Evolutionary conservation across 2,329 filamentous ascomycete genomes (phyloP).

Genomic region (Triangularia setosa): DNA sequence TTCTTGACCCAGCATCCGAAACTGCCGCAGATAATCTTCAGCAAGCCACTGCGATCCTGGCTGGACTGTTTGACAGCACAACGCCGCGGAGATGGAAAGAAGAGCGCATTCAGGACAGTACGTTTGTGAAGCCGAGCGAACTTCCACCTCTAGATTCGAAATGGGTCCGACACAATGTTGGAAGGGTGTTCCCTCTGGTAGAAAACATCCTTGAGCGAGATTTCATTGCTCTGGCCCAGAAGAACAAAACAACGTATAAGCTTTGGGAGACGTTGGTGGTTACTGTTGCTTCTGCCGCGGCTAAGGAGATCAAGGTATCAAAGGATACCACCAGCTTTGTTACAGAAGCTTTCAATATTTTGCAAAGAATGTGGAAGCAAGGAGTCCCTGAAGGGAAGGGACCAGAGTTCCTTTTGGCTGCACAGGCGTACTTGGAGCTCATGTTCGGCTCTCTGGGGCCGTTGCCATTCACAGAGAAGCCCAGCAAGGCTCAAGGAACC

Average conservation of each 20-base stretch:
- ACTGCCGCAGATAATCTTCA: constrained; percentile 45
- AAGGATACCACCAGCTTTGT: constrained; percentile 78
- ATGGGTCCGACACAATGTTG: constrained; percentile 75
- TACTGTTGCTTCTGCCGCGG: constrained; percentile 63
- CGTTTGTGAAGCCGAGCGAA: constrained; percentile 63
- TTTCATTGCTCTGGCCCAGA: constrained; percentile 59
- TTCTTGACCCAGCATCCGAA: constrained; percentile 43
- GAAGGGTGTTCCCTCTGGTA: constrained; percentile 60
- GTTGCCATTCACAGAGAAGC: constrained; percentile 61
- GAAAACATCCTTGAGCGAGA: constrained; percentile 57
- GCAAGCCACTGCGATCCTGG: constrained; percentile 65
- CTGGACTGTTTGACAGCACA: constrained; percentile 63
- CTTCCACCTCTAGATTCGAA: constrained; percentile 79
- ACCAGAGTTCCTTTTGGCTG: constrained; percentile 52
- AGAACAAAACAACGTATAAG: constrained; percentile 48
- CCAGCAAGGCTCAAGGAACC: constrained; percentile 46
- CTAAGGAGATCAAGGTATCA: constrained; percentile 86
- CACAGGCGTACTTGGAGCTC: constrained; percentile 47
- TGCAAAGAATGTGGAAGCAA: constrained; percentile 65
- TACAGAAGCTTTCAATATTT: constrained; percentile 63
- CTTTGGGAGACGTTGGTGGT: constrained; percentile 61
- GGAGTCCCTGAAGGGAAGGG: constrained; percentile 43
- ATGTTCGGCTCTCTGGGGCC: constrained; percentile 51
- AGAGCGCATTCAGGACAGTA: constrained; percentile 61
- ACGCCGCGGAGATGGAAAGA: constrained; percentile 66